These are phyloP conservation scores for Boletales sp. DNA, from an alignment of 768 basidiomycete genomes.

Conservation along the genomic window DNA sequence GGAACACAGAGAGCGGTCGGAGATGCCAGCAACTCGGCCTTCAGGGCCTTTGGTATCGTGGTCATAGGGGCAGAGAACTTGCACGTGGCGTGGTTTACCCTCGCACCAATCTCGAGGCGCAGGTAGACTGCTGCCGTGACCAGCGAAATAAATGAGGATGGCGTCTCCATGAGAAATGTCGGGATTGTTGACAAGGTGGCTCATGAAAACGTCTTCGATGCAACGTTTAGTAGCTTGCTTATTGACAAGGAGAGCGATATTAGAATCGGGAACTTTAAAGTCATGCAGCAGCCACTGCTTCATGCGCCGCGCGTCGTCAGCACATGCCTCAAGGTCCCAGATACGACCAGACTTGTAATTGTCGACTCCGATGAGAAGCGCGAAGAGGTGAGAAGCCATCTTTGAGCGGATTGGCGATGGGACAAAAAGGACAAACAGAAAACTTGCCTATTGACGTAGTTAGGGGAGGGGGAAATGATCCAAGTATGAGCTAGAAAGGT, in stretches of 20 bases:
- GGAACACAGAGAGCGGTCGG: slow-evolving; percentile 61
- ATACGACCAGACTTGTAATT: slow-evolving; percentile 60
- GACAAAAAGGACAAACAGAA: not conserved
- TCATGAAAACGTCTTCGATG: slow-evolving; percentile 60
- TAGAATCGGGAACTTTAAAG: slow-evolving; percentile 54
- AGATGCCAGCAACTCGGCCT: slow-evolving; percentile 57
- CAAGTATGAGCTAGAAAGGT: slow-evolving; percentile 1
- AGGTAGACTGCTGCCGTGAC: slow-evolving; percentile 59
- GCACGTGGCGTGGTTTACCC: slow-evolving; percentile 39
- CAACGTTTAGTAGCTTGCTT: slow-evolving; percentile 55
- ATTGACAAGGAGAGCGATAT: slow-evolving; percentile 56
- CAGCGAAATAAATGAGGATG: slow-evolving; percentile 67
- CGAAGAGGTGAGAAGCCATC: slow-evolving; percentile 53
- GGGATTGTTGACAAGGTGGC: slow-evolving; percentile 60
- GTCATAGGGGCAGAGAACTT: slow-evolving; percentile 66
- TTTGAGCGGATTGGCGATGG: slow-evolving; percentile 13
- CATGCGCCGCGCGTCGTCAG: slow-evolving; percentile 59
- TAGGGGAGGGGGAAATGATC: slow-evolving; percentile 6
- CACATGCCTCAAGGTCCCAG: slow-evolving; percentile 66
- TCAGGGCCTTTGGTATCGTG: slow-evolving; percentile 48
- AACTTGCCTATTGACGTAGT: slow-evolving; percentile 8
- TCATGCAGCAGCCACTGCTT: slow-evolving; percentile 54
- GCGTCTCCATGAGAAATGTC: slow-evolving; percentile 59
- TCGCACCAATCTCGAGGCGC: slow-evolving; percentile 63
- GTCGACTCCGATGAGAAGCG: slow-evolving; percentile 67